Evolutionary conservation across 352 stramenopile species (phyloP), one percentile per base, ranked within the genome.

Genomic region (Globisporangium cylindrosporum): DNA sequence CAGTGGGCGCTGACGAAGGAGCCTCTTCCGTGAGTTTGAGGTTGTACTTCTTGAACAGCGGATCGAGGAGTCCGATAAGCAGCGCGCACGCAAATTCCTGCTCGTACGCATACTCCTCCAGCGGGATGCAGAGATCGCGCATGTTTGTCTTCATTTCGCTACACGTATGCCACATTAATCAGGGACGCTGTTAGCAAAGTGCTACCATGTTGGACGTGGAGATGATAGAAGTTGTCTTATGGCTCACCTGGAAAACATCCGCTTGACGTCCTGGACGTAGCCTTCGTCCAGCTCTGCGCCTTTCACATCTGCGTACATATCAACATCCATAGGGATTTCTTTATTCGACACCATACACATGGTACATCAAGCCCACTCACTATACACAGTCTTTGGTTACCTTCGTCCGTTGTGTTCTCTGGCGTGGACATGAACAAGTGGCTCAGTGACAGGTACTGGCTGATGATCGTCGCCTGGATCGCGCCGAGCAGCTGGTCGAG

Each of bases 81-180:
- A 92, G 61, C 6, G 88, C 88, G 60, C 80, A 89, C 3, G 82
- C 75, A 62, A 91, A 89, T 55, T 95, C 88, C 69, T 95, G 77
- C 25, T 90, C 79, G 67, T 95, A 90, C 29, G 88, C 88, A 57
- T 91, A 95, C 63, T 89, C 85, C 69, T 95, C 88, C 55, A 95
- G 67, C 0, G 88, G 86, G 36, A 95, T 92, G 60, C 84, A 92
- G 57, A 94, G 64, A 12, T 95, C 83, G 57, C 88, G 82, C 80
- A 95, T 92, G 63, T 89, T 92, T 4, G 72, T 61, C 67, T 94
- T 95, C 86, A 95, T 95, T 73, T 95, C 88, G 25, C 88, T 95
- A 38, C 18, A 22, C 46, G 29, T 59, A 29, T n/a, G 24, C 7
- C 46, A 24, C 12, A 57, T 5, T 9, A 8, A 1, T 49, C 36